These are phyloP conservation scores for Balakata baccata DNA, from an alignment of 345 rosid species.

Conservation along the genomic window DNA sequence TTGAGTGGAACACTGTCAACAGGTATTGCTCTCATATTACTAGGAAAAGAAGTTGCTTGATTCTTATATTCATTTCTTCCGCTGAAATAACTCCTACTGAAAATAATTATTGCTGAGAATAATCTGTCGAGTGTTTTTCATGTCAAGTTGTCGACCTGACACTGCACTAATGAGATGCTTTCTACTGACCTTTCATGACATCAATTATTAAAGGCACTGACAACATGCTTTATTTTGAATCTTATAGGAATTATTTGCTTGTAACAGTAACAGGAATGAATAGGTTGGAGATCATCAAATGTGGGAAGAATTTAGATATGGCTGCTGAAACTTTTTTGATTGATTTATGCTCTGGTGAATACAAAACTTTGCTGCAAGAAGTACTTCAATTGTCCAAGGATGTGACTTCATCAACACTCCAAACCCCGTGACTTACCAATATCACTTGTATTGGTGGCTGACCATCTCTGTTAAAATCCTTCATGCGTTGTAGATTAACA, in stretches of 20 bases:
- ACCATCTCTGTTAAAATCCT: background rate
- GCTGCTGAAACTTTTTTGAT: conserved; percentile 1
- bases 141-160: background rate
- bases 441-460: background rate
- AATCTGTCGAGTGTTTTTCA: no score
- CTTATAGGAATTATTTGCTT: background rate
- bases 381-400: background rate
- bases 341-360: background rate
- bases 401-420: background rate
- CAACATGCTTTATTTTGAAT: background rate
- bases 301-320: conserved; percentile 7
- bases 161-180: background rate
- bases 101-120: no score
- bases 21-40: conserved; percentile 15
- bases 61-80: background rate
- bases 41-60: background rate
- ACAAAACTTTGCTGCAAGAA: background rate
- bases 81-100: background rate
- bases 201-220: background rate
- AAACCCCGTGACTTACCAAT: background rate
- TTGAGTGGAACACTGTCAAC: conserved; percentile 1
- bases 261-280: background rate
- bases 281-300: background rate
- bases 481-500: background rate
- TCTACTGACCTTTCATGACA: background rate